A percentile compares a stretch with the other conserved stretches of the same genome.
Conservation (phyloP, 352 stramenopile species). For the Pythium scleroteichum region DNA sequence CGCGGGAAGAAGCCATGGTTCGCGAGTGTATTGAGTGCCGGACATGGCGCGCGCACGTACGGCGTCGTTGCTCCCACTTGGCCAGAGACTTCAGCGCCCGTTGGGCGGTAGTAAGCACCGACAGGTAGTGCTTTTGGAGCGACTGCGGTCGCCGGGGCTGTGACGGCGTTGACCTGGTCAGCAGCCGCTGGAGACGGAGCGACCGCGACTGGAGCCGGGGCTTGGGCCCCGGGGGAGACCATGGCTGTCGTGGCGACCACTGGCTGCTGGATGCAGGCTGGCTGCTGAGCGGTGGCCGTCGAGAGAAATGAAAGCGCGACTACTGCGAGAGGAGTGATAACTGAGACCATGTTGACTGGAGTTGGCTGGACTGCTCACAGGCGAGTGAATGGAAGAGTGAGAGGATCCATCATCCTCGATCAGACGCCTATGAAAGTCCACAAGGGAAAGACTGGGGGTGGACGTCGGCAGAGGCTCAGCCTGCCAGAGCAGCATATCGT, state of each 20-base stretch:
- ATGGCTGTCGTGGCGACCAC: background rate
- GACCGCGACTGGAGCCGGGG: background rate
- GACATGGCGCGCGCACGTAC: slow-evolving; percentile 41
- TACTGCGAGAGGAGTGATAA: background rate
- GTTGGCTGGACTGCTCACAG: background rate
- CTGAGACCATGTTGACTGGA: background rate
- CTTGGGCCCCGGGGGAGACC: background rate
- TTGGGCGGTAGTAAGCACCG: slow-evolving; percentile 16
- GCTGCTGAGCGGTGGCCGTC: too few relatives aligned
- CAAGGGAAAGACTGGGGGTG: too few relatives aligned
- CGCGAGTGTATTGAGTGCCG: slow-evolving; percentile 43
- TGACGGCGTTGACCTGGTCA: background rate
- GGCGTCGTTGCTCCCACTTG: slow-evolving; percentile 4
- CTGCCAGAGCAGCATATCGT: too few relatives aligned
- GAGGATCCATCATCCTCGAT: too few relatives aligned
- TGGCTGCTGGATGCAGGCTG: background rate
- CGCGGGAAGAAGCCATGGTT: slow-evolving; percentile 34
- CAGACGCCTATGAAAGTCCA: too few relatives aligned
- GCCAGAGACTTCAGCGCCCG: slow-evolving; percentile 11
- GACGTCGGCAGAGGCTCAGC: too few relatives aligned
- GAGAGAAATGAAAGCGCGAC: too few relatives aligned
- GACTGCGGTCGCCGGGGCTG: background rate
- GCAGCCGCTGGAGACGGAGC: too few relatives aligned
- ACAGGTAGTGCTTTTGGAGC: background rate
- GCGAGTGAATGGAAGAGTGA: background rate